Evolutionary conservation across 1,139 yeast species (phyloP).

Genomic region (Yamadazyma dushanensis): DNA sequence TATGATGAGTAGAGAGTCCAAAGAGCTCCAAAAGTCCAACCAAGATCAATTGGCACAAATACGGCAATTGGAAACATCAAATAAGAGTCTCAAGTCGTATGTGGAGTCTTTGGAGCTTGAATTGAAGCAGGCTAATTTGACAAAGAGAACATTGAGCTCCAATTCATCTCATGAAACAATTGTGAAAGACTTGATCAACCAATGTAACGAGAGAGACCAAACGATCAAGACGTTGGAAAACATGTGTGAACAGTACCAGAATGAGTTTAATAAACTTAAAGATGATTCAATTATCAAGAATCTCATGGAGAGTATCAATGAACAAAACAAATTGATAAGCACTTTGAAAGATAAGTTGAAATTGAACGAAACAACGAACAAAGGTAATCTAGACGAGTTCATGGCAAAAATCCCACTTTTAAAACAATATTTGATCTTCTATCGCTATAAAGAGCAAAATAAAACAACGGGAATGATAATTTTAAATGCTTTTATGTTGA

Average conservation of each 20-base stretch:
- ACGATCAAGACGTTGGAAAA: conserved; percentile 22
- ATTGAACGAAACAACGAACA: conserved; percentile 10
- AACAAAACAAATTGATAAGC: conserved; percentile 26
- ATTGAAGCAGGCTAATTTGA: conserved; percentile 1
- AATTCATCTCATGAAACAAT: conserved; percentile 4
- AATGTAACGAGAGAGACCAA: conserved; percentile 22
- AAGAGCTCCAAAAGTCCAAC: conserved; percentile 10
- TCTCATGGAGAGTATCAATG: conserved; percentile 18
- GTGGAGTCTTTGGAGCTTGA: conserved; percentile 22
- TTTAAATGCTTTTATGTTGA: conserved; percentile 23
- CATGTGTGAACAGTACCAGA: conserved; percentile 25
- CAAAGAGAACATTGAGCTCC: neutral
- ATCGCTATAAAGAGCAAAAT: conserved; percentile 27
- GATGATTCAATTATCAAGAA: conserved; percentile 18
- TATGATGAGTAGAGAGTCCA: conserved; percentile 15
- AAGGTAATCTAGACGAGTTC: conserved; percentile 17
- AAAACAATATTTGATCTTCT: conserved; percentile 31
- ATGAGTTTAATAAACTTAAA: conserved; percentile 19
- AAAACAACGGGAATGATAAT: conserved; percentile 21
- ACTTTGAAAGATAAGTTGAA: conserved; percentile 22
- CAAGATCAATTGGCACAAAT: conserved; percentile 14
- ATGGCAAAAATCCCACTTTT: conserved; percentile 30
- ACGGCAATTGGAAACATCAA: conserved; percentile 21
- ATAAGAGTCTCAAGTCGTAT: conserved; percentile 20
- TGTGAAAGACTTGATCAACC: conserved; percentile 13